Conservation (phyloP, 352 stramenopile species). For the Phytophthora ohioensis region DNA sequence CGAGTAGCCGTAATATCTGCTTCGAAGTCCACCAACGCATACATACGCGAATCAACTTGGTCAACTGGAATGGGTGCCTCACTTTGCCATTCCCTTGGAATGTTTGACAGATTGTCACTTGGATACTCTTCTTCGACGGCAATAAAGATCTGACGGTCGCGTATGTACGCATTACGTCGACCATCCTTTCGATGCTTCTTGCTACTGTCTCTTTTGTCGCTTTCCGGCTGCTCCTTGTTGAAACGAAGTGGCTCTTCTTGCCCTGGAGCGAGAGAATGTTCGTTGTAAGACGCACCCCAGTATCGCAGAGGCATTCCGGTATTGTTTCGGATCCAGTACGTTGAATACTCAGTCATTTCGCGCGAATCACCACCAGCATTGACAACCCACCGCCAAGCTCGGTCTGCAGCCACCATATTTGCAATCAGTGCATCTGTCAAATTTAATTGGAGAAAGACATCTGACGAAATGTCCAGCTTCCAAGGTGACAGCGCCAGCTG, state of each 20-base stretch:
- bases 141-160: slow-evolving; percentile 72
- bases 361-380: slow-evolving; percentile 72
- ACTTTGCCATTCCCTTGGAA: slow-evolving; percentile 68
- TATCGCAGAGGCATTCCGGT: slow-evolving; percentile 84
- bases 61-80: slow-evolving; percentile 83
- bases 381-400: slow-evolving; percentile 82
- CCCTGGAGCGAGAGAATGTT: slow-evolving; percentile 60
- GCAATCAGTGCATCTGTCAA: slow-evolving; percentile 85
- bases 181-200: slow-evolving; percentile 27
- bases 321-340: slow-evolving; percentile 90
- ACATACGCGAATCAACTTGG: slow-evolving; percentile 86
- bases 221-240: slow-evolving; percentile 24
- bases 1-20: slow-evolving; percentile 48
- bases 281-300: slow-evolving; percentile 66
- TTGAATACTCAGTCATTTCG: slow-evolving; percentile 85
- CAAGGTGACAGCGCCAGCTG: slow-evolving; percentile 39
- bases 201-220: slow-evolving; percentile 1
- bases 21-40: slow-evolving; percentile 76
- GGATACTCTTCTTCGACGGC: slow-evolving; percentile 64
- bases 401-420: slow-evolving; percentile 78
- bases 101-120: slow-evolving; percentile 41
- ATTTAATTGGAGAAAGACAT: slow-evolving; percentile 77
- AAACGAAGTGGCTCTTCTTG: slow-evolving; percentile 77
- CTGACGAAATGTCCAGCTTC: slow-evolving; percentile 70
- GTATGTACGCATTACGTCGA: slow-evolving; percentile 26